These are phyloP conservation scores for Onygenales sp. DNA, from an alignment of 2,329 filamentous ascomycete species.

Conservation along the genomic window DNA sequence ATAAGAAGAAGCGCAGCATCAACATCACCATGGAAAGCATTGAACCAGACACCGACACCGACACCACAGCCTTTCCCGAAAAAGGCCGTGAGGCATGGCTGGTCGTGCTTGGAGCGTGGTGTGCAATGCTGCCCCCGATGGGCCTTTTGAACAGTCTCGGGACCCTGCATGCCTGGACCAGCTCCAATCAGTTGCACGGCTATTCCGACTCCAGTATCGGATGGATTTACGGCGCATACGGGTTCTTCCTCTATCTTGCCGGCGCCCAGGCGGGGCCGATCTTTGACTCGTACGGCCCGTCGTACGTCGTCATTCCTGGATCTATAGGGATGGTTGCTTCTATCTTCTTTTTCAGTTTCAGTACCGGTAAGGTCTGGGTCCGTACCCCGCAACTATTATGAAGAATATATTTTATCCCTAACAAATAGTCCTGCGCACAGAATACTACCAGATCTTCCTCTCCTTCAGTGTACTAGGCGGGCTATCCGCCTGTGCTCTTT, in stretches of 20 bases:
- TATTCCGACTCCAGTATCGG: constrained; percentile 28
- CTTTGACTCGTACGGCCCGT: constrained; percentile 28
- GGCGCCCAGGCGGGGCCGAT: constrained; percentile 27
- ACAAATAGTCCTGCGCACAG: constrained; percentile 5
- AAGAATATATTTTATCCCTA: not conserved
- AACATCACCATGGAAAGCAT: too few relatives aligned
- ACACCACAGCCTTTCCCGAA: constrained; percentile 21
- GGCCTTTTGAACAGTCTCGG: constrained; percentile 33
- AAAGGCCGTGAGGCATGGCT: constrained; percentile 35
- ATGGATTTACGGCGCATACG: constrained; percentile 34
- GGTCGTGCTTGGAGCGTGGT: constrained; percentile 34
- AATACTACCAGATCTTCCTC: constrained; percentile 30
- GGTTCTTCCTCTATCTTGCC: constrained; percentile 30
- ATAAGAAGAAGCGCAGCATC: too few relatives aligned
- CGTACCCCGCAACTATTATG: not conserved
- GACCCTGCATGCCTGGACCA: constrained; percentile 31
- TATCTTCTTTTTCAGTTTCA: constrained; percentile 23
- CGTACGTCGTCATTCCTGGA: constrained; percentile 20
- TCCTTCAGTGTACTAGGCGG: constrained; percentile 27
- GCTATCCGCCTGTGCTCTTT: constrained; percentile 21
- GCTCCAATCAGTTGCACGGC: constrained; percentile 24
- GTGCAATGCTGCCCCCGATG: constrained; percentile 30
- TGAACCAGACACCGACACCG: too few relatives aligned
- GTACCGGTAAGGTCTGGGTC: constrained; percentile 10
- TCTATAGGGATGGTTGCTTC: constrained; percentile 20